phyloP scores from a whole-genome alignment of 1,284 basidiomycete species.

The Thecaphora thlaspeos region DNA sequence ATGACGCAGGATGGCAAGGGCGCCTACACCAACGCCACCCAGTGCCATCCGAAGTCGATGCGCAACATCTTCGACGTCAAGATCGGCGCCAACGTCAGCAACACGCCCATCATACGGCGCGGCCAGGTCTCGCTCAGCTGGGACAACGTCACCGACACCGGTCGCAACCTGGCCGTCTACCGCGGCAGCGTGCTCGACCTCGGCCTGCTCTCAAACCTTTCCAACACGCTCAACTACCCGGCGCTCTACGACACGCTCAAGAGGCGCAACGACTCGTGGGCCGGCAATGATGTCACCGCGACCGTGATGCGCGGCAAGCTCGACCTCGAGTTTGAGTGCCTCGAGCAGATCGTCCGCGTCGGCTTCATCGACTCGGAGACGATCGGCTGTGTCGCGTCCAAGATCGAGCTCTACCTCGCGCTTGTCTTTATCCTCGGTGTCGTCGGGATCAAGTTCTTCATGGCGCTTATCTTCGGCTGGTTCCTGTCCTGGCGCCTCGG shows the following conservation, averaged over 20 bases:
- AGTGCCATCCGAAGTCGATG: conserved; percentile 37
- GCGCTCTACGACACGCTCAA: conserved; percentile 76
- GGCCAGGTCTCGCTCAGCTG: conserved; percentile 93
- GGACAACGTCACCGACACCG: conserved; percentile 72
- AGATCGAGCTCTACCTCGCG: conserved; percentile 90
- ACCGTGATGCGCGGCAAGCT: conserved; percentile 70
- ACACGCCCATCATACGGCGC: conserved; percentile 57
- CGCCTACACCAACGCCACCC: conserved; percentile 27
- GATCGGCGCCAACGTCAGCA: conserved; percentile 12
- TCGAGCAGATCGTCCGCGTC: conserved; percentile 79
- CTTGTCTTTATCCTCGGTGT: conserved; percentile 97
- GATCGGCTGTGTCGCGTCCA: conserved; percentile 92
- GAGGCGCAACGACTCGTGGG: conserved; percentile 70
- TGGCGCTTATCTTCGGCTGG: conserved; percentile 97
- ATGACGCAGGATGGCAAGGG: conserved; percentile 72
- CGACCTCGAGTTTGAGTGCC: conserved; percentile 70
- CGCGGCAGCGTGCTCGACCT: conserved; percentile 90
- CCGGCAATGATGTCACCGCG: conserved; percentile 82
- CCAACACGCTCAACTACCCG: conserved; percentile 74
- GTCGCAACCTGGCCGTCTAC: conserved; percentile 82
- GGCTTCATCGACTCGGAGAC: conserved; percentile 91
- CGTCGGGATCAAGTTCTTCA: conserved; percentile 87
- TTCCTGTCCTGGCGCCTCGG: conserved; percentile 93
- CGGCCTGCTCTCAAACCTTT: conserved; percentile 78
- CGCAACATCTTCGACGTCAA: conserved; percentile 23